Base-by-base conservation (phyloP, 208 protist species). In the Wallacemonas sp. region DNA sequence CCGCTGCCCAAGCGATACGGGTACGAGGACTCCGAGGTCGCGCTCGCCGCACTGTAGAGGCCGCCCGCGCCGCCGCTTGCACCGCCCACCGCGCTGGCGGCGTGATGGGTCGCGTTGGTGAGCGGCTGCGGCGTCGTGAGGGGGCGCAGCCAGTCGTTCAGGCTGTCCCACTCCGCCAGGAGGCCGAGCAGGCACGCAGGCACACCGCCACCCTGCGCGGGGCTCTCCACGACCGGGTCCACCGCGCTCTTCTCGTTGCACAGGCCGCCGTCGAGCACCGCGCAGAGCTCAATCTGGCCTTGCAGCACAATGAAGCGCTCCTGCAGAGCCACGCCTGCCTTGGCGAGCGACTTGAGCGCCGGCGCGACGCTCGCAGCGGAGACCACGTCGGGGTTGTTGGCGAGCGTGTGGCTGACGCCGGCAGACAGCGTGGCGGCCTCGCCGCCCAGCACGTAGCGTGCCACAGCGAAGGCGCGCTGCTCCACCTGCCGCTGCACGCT, bases 241-340 rank as follows among this genome's bases (percentile, higher is more conserved):
- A 67, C 57, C 38, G 67, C 65, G 29, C 57, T 57, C 64, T 52
- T 65, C 29, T 63, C 32, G 50, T 64, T 72, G 52, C 54, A 70
- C 57, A 75, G 78, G 10, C 71, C 65, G 12, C 61, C 68, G 16
- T 39, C 29, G 32, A 67, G 64, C 5, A 80, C 54, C 18, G 62
- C 59, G 2, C 32, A 8, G 22, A 83, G 71, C 50, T 87, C 76
- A n/a, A 82, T 42, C 71, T 89, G 79, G 0, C 87, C 87, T 4
- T 83, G 68, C n/a, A 93, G 66, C 0, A 89, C 45, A 45, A 87
- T 70, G 38, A 67, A 80, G 42, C 82, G 85, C 32, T 79, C 74
- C 38, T 82, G 71, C 48, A 87, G 26, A n/a, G 71, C 62, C 50
- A 74, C 55, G 23, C 44, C 63, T 1, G 55, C 57, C 31, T 57